phyloP scores from a whole-genome alignment of 2,329 filamentous ascomycete genomes.

The Myriosclerotinia duriaeana region DNA sequence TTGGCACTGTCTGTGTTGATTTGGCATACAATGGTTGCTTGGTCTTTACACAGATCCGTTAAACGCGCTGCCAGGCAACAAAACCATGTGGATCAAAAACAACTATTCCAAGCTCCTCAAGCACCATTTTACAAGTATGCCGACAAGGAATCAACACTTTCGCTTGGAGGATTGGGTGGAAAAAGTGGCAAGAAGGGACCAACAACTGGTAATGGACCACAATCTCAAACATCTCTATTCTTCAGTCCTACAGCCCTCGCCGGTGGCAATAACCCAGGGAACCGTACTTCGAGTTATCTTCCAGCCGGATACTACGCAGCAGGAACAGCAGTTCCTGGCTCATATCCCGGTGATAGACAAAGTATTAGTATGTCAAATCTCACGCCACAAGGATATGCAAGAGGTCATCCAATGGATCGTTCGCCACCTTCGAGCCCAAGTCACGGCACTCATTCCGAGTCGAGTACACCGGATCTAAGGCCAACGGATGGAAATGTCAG shows the following conservation, averaged over 20 bases:
- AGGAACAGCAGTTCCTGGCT: slow-evolving; percentile 44
- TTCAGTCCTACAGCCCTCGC: slow-evolving; percentile 87
- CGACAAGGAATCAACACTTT: slow-evolving; percentile 48
- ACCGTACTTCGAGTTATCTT: slow-evolving; percentile 76
- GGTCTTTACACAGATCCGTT: slow-evolving; percentile 88
- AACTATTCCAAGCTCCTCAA: slow-evolving; percentile 54
- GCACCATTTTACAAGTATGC: slow-evolving; percentile 61
- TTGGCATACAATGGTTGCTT: slow-evolving; percentile 86
- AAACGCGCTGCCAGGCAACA: slow-evolving; percentile 79
- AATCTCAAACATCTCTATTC: slow-evolving; percentile 58
- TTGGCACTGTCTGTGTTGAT: slow-evolving; percentile 77
- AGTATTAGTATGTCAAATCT: slow-evolving; percentile 63
- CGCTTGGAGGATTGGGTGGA: slow-evolving; percentile 30
- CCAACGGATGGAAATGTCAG: slow-evolving; percentile 60
- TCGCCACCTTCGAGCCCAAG: slow-evolving; percentile 63
- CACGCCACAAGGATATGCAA: slow-evolving; percentile 46
- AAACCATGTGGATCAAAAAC: slow-evolving; percentile 68
- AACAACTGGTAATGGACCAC: slow-evolving; percentile 40
- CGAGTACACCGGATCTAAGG: slow-evolving; percentile 65
- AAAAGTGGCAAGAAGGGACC: slow-evolving; percentile 42
- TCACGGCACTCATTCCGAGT: slow-evolving; percentile 41
- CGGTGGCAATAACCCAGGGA: slow-evolving; percentile 52
- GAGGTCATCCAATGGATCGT: slow-evolving; percentile 47
- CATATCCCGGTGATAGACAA: slow-evolving; percentile 39
- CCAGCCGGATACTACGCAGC: slow-evolving; percentile 90